phyloP scores from a whole-genome alignment of 139 green algal species.

The Microglena sp. region DNA sequence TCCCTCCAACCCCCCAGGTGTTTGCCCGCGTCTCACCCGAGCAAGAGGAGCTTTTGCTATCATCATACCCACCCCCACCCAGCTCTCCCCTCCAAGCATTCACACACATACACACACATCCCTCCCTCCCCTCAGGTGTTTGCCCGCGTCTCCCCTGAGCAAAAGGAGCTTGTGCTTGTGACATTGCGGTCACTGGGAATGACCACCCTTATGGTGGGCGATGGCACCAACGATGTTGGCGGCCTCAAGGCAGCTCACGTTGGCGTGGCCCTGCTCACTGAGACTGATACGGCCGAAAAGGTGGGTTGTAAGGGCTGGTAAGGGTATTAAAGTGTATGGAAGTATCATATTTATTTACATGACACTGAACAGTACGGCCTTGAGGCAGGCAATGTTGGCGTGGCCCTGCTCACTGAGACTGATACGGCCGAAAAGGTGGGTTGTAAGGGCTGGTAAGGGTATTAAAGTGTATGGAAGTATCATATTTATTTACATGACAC shows the following conservation, averaged over 20 bases:
- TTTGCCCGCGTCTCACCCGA: too few species aligned
- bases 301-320: neutral
- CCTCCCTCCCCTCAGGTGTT: constrained; percentile 57
- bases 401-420: constrained; percentile 60
- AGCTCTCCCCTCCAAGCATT: too few species aligned
- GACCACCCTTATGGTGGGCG: constrained; percentile 90
- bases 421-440: constrained; percentile 24
- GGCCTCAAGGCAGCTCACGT: constrained; percentile 80
- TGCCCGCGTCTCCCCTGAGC: constrained; percentile 80
- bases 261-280: constrained; percentile 65
- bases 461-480: too few species aligned
- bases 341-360: too few species aligned
- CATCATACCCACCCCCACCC: too few species aligned
- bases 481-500: too few species aligned
- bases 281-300: constrained; percentile 22
- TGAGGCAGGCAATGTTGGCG: constrained; percentile 69
- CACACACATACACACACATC: neutral
- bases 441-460: too few species aligned
- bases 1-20: too few species aligned
- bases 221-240: constrained; percentile 98
- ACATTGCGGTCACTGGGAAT: constrained; percentile 54
- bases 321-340: too few species aligned
- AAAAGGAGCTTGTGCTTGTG: constrained; percentile 96
- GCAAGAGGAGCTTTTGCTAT: too few species aligned
- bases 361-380: too few species aligned